Evolutionary conservation across 2,329 filamentous ascomycete genomes (phyloP), one percentile per base, ranked within the genome.

Genomic region (Botryotinia globosa): DNA sequence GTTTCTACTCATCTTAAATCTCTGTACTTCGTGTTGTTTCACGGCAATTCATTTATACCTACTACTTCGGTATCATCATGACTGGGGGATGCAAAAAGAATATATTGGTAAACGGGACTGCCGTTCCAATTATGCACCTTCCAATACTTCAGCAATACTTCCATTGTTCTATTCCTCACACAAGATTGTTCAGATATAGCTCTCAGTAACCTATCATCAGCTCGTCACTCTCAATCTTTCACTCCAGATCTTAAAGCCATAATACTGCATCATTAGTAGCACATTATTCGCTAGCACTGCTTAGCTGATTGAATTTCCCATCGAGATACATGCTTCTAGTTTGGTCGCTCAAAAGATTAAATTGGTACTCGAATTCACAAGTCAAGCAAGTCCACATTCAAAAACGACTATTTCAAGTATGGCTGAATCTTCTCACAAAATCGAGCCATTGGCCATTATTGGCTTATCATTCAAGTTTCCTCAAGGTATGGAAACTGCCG

Each of bases 381-480:
- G 32, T 42, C 39, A 45, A 22, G 20, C 6, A 10, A 22, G 34
- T 29, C 29, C 39, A 32, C 16, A 44, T 44, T 18, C 16, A 48
- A 18, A 25, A 42, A 12, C 16, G 20, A 7, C 32, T 29, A 3
- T 14, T 29, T 34, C 16, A 45, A n/a, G 10, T 20, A 58, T 58
- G 56, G 29, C 18, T 58, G 56, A 58, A 20, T 34, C 29, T 32
- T 58, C 56, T 18, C 18, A 32, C 18, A 58, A 34, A 34, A 34
- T 65, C 7, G 39, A 42, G 32, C 8, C 42, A 22, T 65, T 65
- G 5, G 86, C 85, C 6, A 82, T 88, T 25, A 80, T 88, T 56
- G 87, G 86, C 48, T 82, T 87, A 73, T 84, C 84, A 8, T 83
- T 86, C 54, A 83, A 85, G 18, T 87, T 88, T 64, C 86, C 87